A percentile compares a stretch with the other conserved stretches of the same genome.
Conservation (phyloP, 2,329 filamentous ascomycete genomes). For the Pezizomycotina sp. region DNA sequence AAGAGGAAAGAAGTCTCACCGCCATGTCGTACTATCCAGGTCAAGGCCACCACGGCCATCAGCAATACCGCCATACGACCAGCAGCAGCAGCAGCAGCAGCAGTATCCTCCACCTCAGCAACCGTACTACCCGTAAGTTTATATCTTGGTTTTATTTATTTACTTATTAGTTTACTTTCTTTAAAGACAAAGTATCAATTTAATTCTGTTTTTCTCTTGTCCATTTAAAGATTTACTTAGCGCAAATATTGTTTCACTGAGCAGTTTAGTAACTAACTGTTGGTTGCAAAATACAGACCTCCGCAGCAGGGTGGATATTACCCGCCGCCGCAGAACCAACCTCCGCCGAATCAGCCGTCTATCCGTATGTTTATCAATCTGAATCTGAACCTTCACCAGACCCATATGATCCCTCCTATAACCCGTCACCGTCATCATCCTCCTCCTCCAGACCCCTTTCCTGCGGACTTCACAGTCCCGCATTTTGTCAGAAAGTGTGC, state of each 20-base stretch:
- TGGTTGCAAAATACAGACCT: neutral
- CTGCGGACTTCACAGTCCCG: no score
- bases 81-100: constrained; percentile 9
- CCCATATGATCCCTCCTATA: constrained; percentile 3
- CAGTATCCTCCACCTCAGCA: constrained; percentile 10
- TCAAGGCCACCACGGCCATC: constrained; percentile 7
- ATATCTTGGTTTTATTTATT: neutral
- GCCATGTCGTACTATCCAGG: constrained; percentile 20
- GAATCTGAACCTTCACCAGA: neutral
- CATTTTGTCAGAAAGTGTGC: no score
- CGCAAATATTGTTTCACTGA: no score
- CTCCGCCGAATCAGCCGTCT: neutral
- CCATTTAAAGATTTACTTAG: no score
- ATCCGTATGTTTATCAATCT: neutral
- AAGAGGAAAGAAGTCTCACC: no score
- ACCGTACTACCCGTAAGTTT: neutral
- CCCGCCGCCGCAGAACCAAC: constrained; percentile 4
- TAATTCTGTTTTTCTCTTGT: no score
- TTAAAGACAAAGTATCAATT: neutral
- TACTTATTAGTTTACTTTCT: neutral
- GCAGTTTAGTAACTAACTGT: no score
- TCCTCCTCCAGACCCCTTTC: constrained; percentile 8
- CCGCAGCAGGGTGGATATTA: constrained; percentile 17
- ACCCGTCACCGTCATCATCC: constrained; percentile 5
- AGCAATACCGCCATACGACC: no score